Evolutionary conservation across 345 rosid genomes (phyloP).

Genomic region (Murraya paniculata): DNA sequence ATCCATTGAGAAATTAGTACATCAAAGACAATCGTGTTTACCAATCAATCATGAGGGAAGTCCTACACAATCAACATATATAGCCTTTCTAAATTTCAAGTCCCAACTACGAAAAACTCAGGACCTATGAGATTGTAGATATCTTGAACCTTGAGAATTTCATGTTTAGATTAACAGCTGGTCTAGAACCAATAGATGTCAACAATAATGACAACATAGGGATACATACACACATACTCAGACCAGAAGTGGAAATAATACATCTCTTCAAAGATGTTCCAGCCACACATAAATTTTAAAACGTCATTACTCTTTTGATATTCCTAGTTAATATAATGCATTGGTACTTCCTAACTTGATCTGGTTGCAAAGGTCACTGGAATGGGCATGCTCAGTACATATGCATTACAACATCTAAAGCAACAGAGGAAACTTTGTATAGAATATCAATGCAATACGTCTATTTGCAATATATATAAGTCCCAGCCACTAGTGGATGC

Average conservation of each 20-base stretch:
- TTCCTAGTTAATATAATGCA: not conserved
- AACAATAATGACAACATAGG: slow-evolving; percentile 45
- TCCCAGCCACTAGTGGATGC: not conserved
- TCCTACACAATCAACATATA: not conserved
- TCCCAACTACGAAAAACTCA: not conserved
- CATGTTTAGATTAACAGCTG: not conserved
- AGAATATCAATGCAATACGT: not conserved
- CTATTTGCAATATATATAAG: not conserved
- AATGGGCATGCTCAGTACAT: not conserved
- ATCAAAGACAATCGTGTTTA: not conserved
- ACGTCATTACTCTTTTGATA: not conserved
- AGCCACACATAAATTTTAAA: not conserved
- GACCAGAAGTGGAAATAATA: not conserved
- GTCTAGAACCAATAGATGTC: not conserved
- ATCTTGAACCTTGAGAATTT: not conserved
- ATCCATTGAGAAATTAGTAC: not conserved
- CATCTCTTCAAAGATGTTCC: not conserved
- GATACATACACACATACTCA: not conserved
- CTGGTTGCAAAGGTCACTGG: not conserved
- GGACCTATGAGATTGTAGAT: not conserved
- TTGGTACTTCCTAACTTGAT: not conserved
- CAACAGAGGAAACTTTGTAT: not conserved
- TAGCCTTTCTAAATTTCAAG: not conserved
- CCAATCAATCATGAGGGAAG: not conserved
- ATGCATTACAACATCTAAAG: not conserved